Conservation (phyloP, 768 basidiomycete species). For the Sistotremastrum suecicum region DNA sequence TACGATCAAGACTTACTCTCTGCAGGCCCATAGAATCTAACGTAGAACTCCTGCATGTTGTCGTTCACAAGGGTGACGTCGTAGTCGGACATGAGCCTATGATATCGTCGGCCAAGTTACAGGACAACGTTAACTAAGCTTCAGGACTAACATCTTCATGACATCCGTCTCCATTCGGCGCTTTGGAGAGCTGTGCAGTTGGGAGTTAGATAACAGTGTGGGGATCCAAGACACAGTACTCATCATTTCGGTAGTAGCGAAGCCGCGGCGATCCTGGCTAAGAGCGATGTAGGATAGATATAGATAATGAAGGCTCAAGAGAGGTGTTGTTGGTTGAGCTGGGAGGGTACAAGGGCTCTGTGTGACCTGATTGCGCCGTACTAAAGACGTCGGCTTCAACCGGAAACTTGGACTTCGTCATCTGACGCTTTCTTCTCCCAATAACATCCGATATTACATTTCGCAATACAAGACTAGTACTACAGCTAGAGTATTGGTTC, state of each 20-base stretch:
- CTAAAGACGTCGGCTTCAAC: too few species aligned
- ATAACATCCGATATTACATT: too few species aligned
- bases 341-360: too few species aligned
- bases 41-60: slow-evolving; percentile 98
- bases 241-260: background rate
- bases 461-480: too few species aligned
- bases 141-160: slow-evolving; percentile 78
- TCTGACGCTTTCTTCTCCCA: too few species aligned
- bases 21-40: slow-evolving; percentile 83
- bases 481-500: too few species aligned
- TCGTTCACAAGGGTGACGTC: slow-evolving; percentile 96
- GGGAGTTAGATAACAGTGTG: slow-evolving; percentile 16
- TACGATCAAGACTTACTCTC: slow-evolving; percentile 56
- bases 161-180: slow-evolving; percentile 98
- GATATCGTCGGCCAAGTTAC: slow-evolving; percentile 5
- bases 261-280: background rate
- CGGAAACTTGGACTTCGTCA: too few species aligned
- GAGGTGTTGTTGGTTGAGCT: too few species aligned
- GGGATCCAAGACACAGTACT: too few species aligned
- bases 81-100: slow-evolving; percentile 94
- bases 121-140: background rate
- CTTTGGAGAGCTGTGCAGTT: slow-evolving; percentile 64
- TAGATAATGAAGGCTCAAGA: background rate
- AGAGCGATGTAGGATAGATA: background rate
- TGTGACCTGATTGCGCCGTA: too few species aligned